A percentile compares a stretch with the other conserved stretches of the same genome.
These are phyloP conservation scores for Closterium sp. DNA, from an alignment of 139 green algal species.

Conservation along the genomic window DNA sequence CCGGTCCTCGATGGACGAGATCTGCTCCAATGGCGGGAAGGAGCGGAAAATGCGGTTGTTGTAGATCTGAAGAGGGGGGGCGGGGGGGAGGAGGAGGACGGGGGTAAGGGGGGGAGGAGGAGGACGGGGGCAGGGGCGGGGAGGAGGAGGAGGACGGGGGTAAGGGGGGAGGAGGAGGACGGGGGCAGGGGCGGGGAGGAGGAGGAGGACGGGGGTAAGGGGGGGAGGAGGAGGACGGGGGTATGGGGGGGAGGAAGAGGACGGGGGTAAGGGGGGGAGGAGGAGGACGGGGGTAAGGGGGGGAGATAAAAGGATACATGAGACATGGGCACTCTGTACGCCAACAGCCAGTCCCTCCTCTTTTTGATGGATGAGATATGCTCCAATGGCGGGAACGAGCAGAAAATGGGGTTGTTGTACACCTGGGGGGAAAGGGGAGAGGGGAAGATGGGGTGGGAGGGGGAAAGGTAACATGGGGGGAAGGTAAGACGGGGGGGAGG, in stretches of 20 bases:
- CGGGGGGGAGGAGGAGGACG: background rate
- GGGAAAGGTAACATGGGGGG: too few relatives aligned
- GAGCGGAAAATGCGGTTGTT: slow-evolving; percentile 24
- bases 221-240: background rate
- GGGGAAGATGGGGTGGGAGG: background rate
- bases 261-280: background rate
- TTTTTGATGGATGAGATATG: background rate
- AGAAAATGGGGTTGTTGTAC: slow-evolving; percentile 15
- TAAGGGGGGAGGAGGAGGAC: background rate
- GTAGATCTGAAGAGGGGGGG: slow-evolving; percentile 14
- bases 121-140: background rate
- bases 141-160: too few relatives aligned
- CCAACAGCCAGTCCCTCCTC: slow-evolving; percentile 27
- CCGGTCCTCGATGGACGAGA: slow-evolving; percentile 25
- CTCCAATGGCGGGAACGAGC: background rate
- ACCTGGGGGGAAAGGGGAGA: slow-evolving; percentile 23
- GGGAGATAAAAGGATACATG: too few relatives aligned
- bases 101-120: too few relatives aligned
- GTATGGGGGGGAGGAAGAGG: too few relatives aligned
- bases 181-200: background rate
- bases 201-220: too few relatives aligned
- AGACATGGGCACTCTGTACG: slow-evolving; percentile 4
- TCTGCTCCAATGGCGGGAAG: background rate
- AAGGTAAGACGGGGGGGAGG: too few relatives aligned
- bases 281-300: background rate